Conservation (phyloP, 148 eudicot species). For the Rhododendron ovatum region DNA sequence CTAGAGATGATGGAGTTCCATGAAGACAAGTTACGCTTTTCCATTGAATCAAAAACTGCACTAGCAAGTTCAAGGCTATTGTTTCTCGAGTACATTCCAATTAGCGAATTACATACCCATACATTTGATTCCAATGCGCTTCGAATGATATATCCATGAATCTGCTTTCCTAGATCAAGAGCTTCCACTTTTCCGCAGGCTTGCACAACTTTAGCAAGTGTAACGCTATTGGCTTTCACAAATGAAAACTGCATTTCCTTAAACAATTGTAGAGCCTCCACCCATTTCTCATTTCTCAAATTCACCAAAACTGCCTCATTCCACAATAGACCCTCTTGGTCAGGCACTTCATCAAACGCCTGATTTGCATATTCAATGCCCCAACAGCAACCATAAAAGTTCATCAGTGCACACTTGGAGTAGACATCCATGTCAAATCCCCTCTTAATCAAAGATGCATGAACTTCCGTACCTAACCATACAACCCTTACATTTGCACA, state of each 20-base stretch:
- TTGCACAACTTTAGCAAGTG: constrained; percentile 51
- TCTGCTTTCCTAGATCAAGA: constrained; percentile 46
- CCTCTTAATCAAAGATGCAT: constrained; percentile 48
- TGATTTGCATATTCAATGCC: constrained; percentile 35
- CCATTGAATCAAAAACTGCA: constrained; percentile 44
- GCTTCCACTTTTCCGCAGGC: constrained; percentile 49
- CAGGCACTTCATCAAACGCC: constrained; percentile 40
- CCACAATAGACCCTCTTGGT: constrained; percentile 29
- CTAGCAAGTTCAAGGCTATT: constrained; percentile 34
- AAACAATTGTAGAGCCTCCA: constrained; percentile 34
- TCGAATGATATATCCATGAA: constrained; percentile 53
- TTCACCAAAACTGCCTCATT: constrained; percentile 43
- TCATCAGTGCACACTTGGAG: constrained; percentile 51
- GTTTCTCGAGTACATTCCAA: constrained; percentile 45
- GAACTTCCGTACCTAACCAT: constrained; percentile 52
- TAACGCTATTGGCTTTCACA: constrained; percentile 39
- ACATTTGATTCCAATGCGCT: constrained; percentile 26
- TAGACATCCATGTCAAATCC: constrained; percentile 53
- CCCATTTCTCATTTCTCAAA: constrained; percentile 31
- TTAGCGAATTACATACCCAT: constrained; percentile 48
- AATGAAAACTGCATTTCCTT: constrained; percentile 40
- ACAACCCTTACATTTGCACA: constrained; percentile 38
- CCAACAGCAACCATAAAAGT: constrained; percentile 60
- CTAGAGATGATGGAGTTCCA: constrained; percentile 67
- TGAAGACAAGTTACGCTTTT: constrained; percentile 38